Base-by-base conservation (phyloP, 2,329 filamentous ascomycete species). In the Talaromyces sp. region DNA sequence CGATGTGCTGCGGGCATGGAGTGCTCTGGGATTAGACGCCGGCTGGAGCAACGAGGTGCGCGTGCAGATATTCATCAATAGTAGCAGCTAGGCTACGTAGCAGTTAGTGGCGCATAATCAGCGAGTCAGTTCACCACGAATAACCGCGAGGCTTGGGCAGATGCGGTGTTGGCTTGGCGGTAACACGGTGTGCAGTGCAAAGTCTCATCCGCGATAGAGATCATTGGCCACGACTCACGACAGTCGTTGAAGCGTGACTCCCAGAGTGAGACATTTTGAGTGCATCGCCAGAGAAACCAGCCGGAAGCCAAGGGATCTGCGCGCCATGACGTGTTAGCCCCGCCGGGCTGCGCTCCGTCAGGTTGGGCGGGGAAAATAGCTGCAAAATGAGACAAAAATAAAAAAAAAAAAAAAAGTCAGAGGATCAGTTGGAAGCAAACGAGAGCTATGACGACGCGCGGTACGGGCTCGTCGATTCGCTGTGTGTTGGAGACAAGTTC, bases 31-130 rank as follows among this genome's bases (percentile, higher is more conserved):
- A 0, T 79, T 95, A 60, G 78, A 86, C 62, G 82, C 85, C 42
- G 86, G 88, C 8, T 96, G 90, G 88, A 88, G 86, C 65, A 96
- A 96, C 72, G 90, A 96, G 73, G 83, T 92, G 42, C 81, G 85
- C 63, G 78, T 96, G 49, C 87, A 88, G 71, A 73, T 92, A 5
- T 88, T 82, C 64, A 71, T 83, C 30, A 30, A 30, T 30, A 67
- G 65, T 17, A 76, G 52, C 36, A 17, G 25, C 25, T 30, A 33
- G 32, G 7, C 7, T 11, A n/a, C n/a, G n/a, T n/a, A 25, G 36
- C 17, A 39, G 15, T 15, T 39, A 39, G 6, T 39, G 6, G 36
- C 36, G 7, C 36, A 39, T 39, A 39, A 39, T 8, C 5, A 9
- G n/a, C 17, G 36, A 39, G 36, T 39, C 36, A 39, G 36, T 39